Percentiles rank a stretch among this genome's conserved stretches.
Conservation (phyloP, 2,329 filamentous ascomycete species). For the Pestalotiopsis sp. region DNA sequence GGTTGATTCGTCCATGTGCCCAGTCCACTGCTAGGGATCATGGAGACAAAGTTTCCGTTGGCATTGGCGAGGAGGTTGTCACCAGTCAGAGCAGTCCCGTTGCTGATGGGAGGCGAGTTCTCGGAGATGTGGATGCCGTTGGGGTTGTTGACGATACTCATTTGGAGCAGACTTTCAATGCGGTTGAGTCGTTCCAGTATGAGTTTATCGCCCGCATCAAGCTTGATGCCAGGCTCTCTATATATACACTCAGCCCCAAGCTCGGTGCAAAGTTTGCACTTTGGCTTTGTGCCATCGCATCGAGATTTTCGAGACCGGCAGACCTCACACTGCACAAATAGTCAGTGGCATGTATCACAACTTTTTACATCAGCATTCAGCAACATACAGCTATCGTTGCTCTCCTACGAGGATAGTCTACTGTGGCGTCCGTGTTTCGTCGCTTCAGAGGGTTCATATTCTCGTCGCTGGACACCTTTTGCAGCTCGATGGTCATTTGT, state of each 20-base stretch:
- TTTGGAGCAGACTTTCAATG: conserved; percentile 80
- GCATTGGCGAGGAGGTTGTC: conserved; percentile 56
- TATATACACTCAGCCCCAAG: conserved; percentile 83
- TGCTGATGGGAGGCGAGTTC: conserved; percentile 67
- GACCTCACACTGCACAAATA: conserved; percentile 65
- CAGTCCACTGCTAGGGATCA: conserved; percentile 66
- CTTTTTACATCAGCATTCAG: conserved; percentile 15
- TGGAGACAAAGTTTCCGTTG: conserved; percentile 51
- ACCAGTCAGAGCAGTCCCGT: conserved; percentile 62
- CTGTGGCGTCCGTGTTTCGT: conserved; percentile 62
- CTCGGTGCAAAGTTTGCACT: conserved; percentile 83
- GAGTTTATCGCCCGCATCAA: conserved; percentile 84
- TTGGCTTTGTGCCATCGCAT: conserved; percentile 79
- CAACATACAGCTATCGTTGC: conserved; percentile 67
- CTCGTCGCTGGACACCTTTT: conserved; percentile 54
- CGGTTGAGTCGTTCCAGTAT: conserved; percentile 78
- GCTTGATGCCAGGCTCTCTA: conserved; percentile 82
- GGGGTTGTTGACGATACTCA: conserved; percentile 58
- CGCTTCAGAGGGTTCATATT: conserved; percentile 57
- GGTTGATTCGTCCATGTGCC: conserved; percentile 69
- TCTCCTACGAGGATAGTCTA: conserved; percentile 66
- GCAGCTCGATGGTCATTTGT: conserved; percentile 44
- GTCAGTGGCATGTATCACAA: conserved; percentile 18
- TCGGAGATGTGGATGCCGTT: conserved; percentile 60
- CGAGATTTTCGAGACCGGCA: conserved; percentile 80